A percentile compares a stretch with the other conserved stretches of the same genome.
Conservation (phyloP, 2,329 filamentous ascomycete species). For the Talaromyces sp. region DNA sequence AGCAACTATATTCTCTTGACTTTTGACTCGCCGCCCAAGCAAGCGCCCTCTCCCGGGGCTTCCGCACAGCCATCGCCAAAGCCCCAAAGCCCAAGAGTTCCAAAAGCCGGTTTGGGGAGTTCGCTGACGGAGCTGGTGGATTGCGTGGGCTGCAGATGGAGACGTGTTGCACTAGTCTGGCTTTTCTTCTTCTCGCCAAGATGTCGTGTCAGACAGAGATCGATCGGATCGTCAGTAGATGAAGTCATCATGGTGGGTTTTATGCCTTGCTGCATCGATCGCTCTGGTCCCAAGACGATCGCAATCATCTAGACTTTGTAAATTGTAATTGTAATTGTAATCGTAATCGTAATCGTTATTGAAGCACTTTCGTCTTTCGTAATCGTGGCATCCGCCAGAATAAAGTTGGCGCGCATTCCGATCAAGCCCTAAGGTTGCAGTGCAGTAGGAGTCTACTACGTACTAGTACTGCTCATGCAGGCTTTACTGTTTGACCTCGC, state of each 20-base stretch:
- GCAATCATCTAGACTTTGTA: too few relatives aligned
- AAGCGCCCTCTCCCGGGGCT: too few relatives aligned
- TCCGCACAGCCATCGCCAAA: neutral
- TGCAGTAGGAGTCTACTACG: too few relatives aligned
- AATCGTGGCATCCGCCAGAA: neutral
- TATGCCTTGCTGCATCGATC: neutral
- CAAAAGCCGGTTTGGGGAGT: neutral
- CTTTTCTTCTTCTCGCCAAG: neutral
- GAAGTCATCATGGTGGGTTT: neutral
- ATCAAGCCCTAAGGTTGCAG: neutral
- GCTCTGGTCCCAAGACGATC: too few relatives aligned
- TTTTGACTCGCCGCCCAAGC: neutral
- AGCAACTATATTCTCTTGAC: neutral
- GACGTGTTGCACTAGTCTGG: neutral
- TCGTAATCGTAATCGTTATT: too few relatives aligned
- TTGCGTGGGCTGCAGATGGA: neutral
- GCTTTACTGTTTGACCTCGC: too few relatives aligned
- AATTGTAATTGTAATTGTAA: too few relatives aligned
- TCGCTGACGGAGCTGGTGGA: neutral
- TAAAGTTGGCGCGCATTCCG: neutral
- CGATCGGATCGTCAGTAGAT: neutral
- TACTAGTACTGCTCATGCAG: too few relatives aligned
- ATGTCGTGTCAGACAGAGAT: neutral
- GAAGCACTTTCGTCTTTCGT: too few relatives aligned
- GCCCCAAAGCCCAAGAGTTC: too few relatives aligned